These are phyloP conservation scores for Thinopyrum elongatum DNA, from an alignment of 176 grass and related monocot genomes.

Conservation along the genomic window DNA sequence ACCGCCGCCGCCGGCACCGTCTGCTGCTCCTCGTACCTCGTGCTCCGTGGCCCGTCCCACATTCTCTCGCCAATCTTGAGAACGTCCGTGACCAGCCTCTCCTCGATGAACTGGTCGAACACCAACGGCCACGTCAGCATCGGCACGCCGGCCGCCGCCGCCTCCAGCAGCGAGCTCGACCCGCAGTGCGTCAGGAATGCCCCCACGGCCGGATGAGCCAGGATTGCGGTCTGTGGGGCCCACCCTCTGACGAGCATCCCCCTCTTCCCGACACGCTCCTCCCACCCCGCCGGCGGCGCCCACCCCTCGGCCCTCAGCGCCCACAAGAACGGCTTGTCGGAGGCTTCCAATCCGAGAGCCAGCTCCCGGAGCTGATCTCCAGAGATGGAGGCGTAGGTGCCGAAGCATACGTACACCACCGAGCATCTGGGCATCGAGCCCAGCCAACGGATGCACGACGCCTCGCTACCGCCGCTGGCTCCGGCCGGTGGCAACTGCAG, in stretches of 20 bases:
- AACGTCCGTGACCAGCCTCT: slow-evolving; percentile 30
- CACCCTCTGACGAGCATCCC: slow-evolving; percentile 26
- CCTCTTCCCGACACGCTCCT: slow-evolving; percentile 2
- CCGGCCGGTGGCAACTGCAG: neutral
- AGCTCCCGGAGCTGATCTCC: slow-evolving; percentile 24
- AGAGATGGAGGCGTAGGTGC: slow-evolving; percentile 20
- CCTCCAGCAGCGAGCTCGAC: slow-evolving; percentile 51
- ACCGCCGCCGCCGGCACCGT: too few species aligned
- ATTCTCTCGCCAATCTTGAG: neutral
- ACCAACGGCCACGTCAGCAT: slow-evolving; percentile 54
- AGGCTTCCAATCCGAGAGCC: slow-evolving; percentile 34
- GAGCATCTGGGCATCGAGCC: slow-evolving; percentile 6
- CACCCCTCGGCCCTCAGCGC: neutral
- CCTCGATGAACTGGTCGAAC: slow-evolving; percentile 50
- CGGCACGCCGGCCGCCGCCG: slow-evolving; percentile 28
- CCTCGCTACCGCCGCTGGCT: neutral
- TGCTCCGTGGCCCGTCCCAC: neutral
- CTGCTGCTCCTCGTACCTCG: too few species aligned
- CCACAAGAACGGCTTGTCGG: slow-evolving; percentile 38
- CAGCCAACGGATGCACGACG: slow-evolving; percentile 24
- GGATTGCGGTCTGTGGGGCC: slow-evolving; percentile 24
- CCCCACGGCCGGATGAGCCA: neutral
- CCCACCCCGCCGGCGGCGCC: slow-evolving; percentile 21
- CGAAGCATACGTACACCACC: slow-evolving; percentile 48
- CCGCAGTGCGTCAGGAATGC: slow-evolving; percentile 58